Evolutionary conservation across 495 filamentous ascomycete species (phyloP).

Genomic region (Podospora sp.): DNA sequence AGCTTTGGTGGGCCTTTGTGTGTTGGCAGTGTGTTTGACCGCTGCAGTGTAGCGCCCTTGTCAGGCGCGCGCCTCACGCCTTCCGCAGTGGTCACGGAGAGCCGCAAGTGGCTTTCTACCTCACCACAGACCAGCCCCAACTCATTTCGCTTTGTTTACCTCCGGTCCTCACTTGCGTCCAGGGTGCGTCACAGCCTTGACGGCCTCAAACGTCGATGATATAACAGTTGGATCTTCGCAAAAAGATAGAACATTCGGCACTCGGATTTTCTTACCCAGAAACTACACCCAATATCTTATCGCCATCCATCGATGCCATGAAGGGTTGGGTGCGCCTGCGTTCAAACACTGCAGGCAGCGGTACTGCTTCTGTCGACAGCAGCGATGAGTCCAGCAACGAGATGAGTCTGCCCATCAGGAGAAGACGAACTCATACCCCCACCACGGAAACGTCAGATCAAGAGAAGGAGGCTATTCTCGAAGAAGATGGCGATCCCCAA

Average conservation of each 20-base stretch:
- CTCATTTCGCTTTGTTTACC: background rate
- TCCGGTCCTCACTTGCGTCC: background rate
- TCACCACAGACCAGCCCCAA: background rate
- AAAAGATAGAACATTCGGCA: background rate
- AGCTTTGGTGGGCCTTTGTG: background rate
- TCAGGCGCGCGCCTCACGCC: background rate
- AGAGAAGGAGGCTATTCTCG: background rate
- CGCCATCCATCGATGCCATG: background rate
- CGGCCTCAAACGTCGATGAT: background rate
- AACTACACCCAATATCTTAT: too few species aligned
- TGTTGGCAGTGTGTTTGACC: background rate
- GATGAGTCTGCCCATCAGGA: background rate
- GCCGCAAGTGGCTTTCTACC: background rate
- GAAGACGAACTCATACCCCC: background rate
- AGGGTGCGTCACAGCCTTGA: background rate
- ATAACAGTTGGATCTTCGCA: background rate
- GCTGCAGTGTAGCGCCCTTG: background rate
- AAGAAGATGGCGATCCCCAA: background rate
- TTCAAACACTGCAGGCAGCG: background rate
- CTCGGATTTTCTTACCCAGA: too few species aligned
- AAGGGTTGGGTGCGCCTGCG: background rate
- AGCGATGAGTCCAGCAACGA: background rate
- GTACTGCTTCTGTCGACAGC: background rate
- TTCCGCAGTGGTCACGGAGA: background rate
- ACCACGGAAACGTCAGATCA: background rate